Base-by-base conservation (phyloP, 2,329 filamentous ascomycete genomes). In the Apiospora marii region DNA sequence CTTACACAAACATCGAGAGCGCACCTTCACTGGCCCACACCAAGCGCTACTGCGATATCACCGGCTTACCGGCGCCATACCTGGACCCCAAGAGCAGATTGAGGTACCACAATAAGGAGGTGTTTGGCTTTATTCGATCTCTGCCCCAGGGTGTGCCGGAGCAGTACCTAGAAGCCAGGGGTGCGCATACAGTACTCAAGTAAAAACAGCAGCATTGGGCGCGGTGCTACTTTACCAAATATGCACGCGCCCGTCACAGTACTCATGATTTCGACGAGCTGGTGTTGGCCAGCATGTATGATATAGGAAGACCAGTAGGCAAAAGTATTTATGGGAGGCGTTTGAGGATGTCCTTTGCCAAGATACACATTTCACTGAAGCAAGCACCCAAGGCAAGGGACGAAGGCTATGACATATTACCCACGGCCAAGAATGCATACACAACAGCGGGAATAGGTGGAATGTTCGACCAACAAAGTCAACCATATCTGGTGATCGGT, bases 1-100 rank as follows among this genome's bases (percentile, higher is more conserved):
- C 96, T 0, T 99, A 98, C 82, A 98, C 94, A 8, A 98, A 98
- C 80, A 97, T 99, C 75, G 96, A 98, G 82, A 95, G 94, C 68
- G 96, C 96, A 3, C 96, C 96, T 51, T 96, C 93, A 73, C 86
- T 98, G 78, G 92, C 92, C 69, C 93, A 94, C 76, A 90, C 94
- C 80, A 95, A 92, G 83, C 93, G 93, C 79, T 99, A 98, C 83
- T 99, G 96, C 85, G 97, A 99, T 82, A 90, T 99, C 78, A 99
- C 96, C 0, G 97, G 96, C 1, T 85, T 99, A 75, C 91, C 94
- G n/a, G 94, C 95, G 43, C 92, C 93, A 7, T 99, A 99, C 81
- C 91, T 94, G 44, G 96, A 99, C 81, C 97, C 96, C 3, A 99
- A 99, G 88, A 97, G 95, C 51, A 90, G 96, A 75, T 84, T 99